Conservation (phyloP, 1,284 basidiomycete species). For the Leucoagaricus sp. region DNA sequence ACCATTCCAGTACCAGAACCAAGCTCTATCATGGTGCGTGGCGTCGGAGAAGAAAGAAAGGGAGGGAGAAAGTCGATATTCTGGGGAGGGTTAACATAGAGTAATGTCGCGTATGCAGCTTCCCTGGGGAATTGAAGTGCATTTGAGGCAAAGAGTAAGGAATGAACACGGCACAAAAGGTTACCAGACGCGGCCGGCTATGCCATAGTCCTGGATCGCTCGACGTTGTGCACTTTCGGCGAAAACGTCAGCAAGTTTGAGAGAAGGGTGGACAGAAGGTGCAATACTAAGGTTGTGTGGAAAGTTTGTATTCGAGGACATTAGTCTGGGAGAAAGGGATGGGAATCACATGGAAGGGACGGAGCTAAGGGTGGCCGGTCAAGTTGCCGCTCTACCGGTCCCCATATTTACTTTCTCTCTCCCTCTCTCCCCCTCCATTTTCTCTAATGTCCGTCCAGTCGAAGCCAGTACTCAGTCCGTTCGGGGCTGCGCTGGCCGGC, state of each 20-base stretch:
- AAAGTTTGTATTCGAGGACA: conserved; percentile 36
- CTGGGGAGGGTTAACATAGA: conserved; percentile 49
- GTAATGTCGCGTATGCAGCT: conserved; percentile 62
- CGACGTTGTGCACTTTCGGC: conserved; percentile 49
- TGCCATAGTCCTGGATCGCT: conserved; percentile 70
- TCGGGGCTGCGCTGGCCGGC: conserved; percentile 92
- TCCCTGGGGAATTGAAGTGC: conserved; percentile 51
- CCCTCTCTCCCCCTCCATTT: conserved; percentile 15
- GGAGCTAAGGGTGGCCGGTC: not conserved
- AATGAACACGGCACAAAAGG: conserved; percentile 17
- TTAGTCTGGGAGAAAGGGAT: not conserved
- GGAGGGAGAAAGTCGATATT: conserved; percentile 60
- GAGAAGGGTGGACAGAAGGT: conserved; percentile 27
- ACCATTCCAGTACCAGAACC: conserved; percentile 75
- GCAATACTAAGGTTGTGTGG: conserved; percentile 41
- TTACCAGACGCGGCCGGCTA: conserved; percentile 78
- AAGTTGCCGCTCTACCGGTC: conserved; percentile 13
- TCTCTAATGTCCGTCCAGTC: conserved; percentile 55
- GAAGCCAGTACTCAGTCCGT: conserved; percentile 78
- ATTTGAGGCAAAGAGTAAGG: not conserved
- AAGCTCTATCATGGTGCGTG: conserved; percentile 56
- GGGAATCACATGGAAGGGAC: conserved; percentile 14
- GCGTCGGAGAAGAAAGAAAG: conserved; percentile 32
- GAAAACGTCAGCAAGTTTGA: conserved; percentile 33
- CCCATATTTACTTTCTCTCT: conserved; percentile 14